Evolutionary conservation across 2,329 filamentous ascomycete genomes (phyloP).

Genomic region (Colletotrichum brevisporum): DNA sequence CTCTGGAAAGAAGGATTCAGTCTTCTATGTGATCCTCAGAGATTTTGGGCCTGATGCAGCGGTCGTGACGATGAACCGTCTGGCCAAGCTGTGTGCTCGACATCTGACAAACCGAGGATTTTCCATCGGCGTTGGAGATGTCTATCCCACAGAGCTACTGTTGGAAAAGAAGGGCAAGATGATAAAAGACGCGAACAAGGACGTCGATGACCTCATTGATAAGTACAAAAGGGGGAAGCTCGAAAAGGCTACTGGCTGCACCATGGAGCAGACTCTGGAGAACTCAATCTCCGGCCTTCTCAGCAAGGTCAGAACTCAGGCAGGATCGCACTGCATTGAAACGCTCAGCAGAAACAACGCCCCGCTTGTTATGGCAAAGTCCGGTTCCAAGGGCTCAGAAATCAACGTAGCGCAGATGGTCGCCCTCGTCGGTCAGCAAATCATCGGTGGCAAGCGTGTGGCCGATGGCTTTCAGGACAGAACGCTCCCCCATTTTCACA

Average conservation of each 20-base stretch:
- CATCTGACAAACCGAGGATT: slow-evolving; percentile 93
- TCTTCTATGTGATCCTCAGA: slow-evolving; percentile 96
- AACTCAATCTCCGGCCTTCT: slow-evolving; percentile 92
- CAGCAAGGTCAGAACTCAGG: slow-evolving; percentile 90
- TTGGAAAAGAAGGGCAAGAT: slow-evolving; percentile 81
- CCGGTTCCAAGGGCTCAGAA: slow-evolving; percentile 94
- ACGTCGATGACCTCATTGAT: slow-evolving; percentile 87
- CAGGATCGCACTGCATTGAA: slow-evolving; percentile 90
- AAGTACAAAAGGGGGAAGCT: slow-evolving; percentile 85
- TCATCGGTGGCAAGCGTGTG: slow-evolving; percentile 94
- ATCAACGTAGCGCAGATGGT: slow-evolving; percentile 99
- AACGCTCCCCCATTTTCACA: slow-evolving; percentile 94
- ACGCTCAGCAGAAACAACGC: slow-evolving; percentile 93
- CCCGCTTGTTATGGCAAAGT: slow-evolving; percentile 96
- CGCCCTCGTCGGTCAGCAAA: slow-evolving; percentile 96
- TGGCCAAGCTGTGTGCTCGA: slow-evolving; percentile 91
- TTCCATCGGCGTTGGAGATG: slow-evolving; percentile 95
- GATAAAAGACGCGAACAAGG: slow-evolving; percentile 82
- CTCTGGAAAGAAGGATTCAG: slow-evolving; percentile 95
- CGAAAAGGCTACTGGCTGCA: slow-evolving; percentile 88
- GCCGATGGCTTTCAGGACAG: slow-evolving; percentile 97
- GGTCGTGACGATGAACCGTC: slow-evolving; percentile 91
- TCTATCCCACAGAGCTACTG: slow-evolving; percentile 83
- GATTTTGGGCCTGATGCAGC: slow-evolving; percentile 94
- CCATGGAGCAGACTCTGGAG: slow-evolving; percentile 92